Conservation (phyloP, 192 early-diverging fungal species). For the Funneliformis geosporum region DNA sequence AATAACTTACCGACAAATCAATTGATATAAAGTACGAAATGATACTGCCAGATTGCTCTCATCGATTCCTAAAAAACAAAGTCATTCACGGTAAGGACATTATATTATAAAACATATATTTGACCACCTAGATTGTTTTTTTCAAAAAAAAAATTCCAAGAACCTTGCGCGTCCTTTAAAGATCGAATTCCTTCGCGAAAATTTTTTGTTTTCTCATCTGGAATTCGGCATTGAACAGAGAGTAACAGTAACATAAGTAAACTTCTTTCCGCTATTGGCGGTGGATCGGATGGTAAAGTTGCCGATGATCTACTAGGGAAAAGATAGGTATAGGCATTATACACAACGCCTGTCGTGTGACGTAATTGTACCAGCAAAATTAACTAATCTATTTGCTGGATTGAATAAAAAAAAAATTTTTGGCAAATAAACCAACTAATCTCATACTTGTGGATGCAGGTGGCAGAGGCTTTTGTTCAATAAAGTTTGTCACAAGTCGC, state of each 20-base stretch:
- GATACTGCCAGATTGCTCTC: constrained; percentile 42
- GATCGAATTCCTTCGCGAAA: constrained; percentile 44
- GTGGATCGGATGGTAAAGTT: constrained; percentile 44
- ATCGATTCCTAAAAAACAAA: constrained; percentile 34
- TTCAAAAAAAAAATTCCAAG: neutral
- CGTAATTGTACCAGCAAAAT: constrained; percentile 30
- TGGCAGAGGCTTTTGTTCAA: constrained; percentile 52
- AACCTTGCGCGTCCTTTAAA: constrained; percentile 54
- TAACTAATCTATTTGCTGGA: constrained; percentile 17
- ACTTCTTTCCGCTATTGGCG: constrained; percentile 65
- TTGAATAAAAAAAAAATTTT: constrained; percentile 30
- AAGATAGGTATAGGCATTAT: constrained; percentile 67
- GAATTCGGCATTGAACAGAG: constrained; percentile 41
- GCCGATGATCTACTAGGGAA: constrained; percentile 53
- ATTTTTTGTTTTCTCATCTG: constrained; percentile 31
- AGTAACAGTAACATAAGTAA: constrained; percentile 62
- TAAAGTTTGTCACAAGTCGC: constrained; percentile 50
- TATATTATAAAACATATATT: neutral
- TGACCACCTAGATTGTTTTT: neutral
- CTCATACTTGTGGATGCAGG: constrained; percentile 45
- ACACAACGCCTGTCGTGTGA: constrained; percentile 55
- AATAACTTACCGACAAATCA: constrained; percentile 50
- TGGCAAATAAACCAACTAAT: too few species aligned
- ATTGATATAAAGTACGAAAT: constrained; percentile 55
- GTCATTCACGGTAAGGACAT: neutral